Percentiles rank a stretch among this genome's conserved stretches.
Conservation (phyloP, 108 stramenopile species). For the Skeletonema costatum region DNA sequence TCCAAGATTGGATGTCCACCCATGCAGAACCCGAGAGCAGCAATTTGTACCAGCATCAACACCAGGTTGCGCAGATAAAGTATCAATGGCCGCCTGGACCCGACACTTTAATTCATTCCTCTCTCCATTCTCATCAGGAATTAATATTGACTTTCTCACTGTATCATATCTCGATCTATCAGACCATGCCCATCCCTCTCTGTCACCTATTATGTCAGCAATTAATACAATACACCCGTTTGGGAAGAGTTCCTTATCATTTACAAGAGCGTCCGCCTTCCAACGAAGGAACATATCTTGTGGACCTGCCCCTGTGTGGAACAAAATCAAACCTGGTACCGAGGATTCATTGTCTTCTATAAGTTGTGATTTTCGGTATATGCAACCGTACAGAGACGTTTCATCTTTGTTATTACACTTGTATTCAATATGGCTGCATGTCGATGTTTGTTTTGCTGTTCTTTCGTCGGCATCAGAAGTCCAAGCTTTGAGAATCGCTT, state of each 20-base stretch:
- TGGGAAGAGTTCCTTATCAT: constrained; percentile 26
- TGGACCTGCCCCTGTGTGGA: constrained; percentile 83
- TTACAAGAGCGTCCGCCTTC: constrained; percentile 61
- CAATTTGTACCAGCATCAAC: constrained; percentile 53
- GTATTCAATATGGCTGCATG: constrained; percentile 15
- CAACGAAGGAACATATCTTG: constrained; percentile 73
- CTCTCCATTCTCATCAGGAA: constrained; percentile 30
- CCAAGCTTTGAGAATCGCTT: constrained; percentile 51
- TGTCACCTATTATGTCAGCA: constrained; percentile 67
- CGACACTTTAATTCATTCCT: constrained; percentile 26
- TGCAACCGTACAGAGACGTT: constrained; percentile 50
- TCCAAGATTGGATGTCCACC: constrained; percentile 74
- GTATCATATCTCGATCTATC: constrained; percentile 58
- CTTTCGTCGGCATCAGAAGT: constrained; percentile 18
- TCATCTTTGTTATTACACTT: constrained; percentile 15
- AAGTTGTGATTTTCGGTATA: constrained; percentile 29
- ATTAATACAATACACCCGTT: constrained; percentile 61
- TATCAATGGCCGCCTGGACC: constrained; percentile 37
- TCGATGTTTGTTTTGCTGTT: neutral
- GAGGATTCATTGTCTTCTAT: neutral
- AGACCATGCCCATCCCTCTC: constrained; percentile 67
- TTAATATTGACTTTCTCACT: constrained; percentile 39
- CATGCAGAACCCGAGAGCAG: constrained; percentile 73
- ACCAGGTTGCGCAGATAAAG: constrained; percentile 7
- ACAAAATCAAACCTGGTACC: constrained; percentile 60